These are phyloP conservation scores for Flaveria ramosissima DNA, from an alignment of 129 eudicot genomes.

Conservation along the genomic window DNA sequence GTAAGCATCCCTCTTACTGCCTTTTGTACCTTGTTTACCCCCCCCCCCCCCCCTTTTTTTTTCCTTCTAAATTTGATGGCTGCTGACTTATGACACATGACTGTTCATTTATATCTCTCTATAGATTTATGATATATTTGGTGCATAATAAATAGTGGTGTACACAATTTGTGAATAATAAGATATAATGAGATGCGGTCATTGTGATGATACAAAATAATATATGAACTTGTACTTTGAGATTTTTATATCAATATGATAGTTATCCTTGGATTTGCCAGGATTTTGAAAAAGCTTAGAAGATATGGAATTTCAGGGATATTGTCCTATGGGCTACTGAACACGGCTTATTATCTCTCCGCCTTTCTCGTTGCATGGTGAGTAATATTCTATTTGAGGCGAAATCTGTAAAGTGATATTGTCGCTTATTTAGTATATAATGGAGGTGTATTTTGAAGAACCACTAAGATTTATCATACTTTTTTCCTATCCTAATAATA, in stretches of 20 bases:
- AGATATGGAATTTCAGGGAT: constrained; percentile 86
- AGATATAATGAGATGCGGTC: neutral
- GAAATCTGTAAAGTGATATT: constrained; percentile 5
- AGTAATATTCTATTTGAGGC: constrained; percentile 23
- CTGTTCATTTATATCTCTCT: neutral
- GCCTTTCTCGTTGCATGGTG: constrained; percentile 85
- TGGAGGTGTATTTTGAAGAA: neutral
- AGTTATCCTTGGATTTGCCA: constrained; percentile 33
- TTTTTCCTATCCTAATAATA: constrained; percentile 3
- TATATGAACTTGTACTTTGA: neutral
- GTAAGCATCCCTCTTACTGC: neutral
- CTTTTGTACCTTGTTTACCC: neutral
- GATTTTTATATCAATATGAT: constrained; percentile 15
- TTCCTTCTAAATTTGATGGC: neutral
- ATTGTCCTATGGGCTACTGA: constrained; percentile 82
- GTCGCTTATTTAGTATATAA: neutral
- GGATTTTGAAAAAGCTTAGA: constrained; percentile 64
- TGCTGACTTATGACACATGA: neutral
- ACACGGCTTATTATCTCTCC: constrained; percentile 80
- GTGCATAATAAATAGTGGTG: neutral
- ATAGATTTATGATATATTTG: neutral
- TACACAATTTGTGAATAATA: neutral
- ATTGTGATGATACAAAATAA: neutral
- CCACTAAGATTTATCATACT: neutral
- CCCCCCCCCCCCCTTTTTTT: neutral